These are phyloP conservation scores for Pelargonium nanum DNA, from an alignment of 345 rosid species.

Conservation along the genomic window DNA sequence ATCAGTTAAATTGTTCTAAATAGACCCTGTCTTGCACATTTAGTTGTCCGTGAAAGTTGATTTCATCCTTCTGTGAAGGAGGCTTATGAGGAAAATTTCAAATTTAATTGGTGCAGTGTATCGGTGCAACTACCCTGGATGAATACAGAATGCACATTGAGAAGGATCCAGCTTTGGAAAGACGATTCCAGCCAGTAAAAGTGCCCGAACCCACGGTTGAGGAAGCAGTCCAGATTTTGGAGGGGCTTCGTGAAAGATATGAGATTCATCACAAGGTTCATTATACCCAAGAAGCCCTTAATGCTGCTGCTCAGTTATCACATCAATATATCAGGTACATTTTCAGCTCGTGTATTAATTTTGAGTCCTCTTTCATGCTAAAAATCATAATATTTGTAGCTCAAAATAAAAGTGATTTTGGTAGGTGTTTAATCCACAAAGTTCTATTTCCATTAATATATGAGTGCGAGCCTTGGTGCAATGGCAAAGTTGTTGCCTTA, in stretches of 20 bases:
- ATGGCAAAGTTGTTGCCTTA: too few relatives aligned
- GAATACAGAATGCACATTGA: constrained; percentile 96
- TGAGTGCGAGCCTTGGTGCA: too few relatives aligned
- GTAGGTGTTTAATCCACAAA: too few relatives aligned
- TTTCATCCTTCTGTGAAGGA: too few relatives aligned
- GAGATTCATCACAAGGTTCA: constrained; percentile 98
- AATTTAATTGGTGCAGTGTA: constrained; percentile 51
- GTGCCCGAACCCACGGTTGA: constrained; percentile 97
- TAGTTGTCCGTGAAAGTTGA: too few relatives aligned
- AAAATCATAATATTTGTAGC: too few relatives aligned
- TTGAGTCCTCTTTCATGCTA: neutral
- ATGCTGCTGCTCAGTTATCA: constrained; percentile 82
- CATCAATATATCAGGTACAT: constrained; percentile 89
- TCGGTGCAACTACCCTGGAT: constrained; percentile 94
- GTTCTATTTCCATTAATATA: too few relatives aligned
- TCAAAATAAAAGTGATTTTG: too few relatives aligned
- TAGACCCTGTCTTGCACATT: too few relatives aligned
- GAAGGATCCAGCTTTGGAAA: constrained; percentile 98
- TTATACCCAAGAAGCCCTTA: constrained; percentile 81
- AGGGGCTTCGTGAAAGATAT: constrained; percentile 88
- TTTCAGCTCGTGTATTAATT: neutral
- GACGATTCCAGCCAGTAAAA: constrained; percentile 97
- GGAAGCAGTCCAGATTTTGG: constrained; percentile 82
- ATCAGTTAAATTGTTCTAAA: too few relatives aligned
- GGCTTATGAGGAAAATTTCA: too few relatives aligned